A percentile compares a stretch with the other conserved stretches of the same genome.
These are phyloP conservation scores for Capsicum chinense DNA, from an alignment of 257 asterid genomes.

Conservation along the genomic window DNA sequence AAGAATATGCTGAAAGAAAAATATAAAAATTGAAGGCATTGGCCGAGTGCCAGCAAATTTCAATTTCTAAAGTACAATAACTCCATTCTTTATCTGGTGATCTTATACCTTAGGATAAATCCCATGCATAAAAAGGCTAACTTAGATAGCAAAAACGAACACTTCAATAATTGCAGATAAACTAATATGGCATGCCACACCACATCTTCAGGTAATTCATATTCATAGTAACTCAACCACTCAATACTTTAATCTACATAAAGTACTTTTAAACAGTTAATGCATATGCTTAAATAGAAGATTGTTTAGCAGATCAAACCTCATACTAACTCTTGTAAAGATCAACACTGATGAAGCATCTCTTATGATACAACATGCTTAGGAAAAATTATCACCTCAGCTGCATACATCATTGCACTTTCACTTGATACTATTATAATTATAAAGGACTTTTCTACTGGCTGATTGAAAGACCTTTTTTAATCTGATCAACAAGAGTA, in stretches of 20 bases:
- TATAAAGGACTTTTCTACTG: no score
- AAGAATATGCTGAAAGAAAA: no score
- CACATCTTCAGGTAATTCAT: background rate
- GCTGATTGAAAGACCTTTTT: background rate
- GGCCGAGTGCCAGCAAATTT: background rate
- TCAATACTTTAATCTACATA: no score
- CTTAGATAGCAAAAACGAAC: background rate
- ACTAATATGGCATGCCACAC: background rate
- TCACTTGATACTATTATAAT: no score
- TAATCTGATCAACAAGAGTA: background rate
- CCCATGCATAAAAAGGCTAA: conserved; percentile 19
- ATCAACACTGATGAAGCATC: no score
- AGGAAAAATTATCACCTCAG: no score
- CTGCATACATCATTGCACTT: no score
- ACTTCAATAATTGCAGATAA: background rate
- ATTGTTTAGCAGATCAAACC: no score
- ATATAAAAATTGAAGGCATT: background rate
- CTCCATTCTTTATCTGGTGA: conserved; percentile 17
- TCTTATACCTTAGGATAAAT: background rate
- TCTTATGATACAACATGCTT: no score
- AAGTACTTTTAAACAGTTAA: no score
- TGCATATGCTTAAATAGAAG: no score
- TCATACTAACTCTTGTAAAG: no score
- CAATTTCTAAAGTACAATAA: background rate
- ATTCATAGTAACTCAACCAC: background rate